These are phyloP conservation scores for Jamesozyma rosinii DNA, from an alignment of 805 yeast genomes.

Conservation along the genomic window DNA sequence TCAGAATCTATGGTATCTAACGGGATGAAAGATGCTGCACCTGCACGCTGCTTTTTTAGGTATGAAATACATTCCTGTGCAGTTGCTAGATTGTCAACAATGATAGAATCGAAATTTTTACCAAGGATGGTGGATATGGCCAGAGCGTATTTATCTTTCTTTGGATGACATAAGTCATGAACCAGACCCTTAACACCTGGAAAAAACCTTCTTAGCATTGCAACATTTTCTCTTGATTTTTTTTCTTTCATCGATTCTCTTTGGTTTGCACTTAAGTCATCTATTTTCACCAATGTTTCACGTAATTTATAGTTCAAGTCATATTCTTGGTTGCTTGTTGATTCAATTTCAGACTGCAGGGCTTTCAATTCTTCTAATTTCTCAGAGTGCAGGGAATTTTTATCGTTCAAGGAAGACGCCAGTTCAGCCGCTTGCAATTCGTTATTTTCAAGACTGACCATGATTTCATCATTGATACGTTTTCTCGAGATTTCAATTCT, in stretches of 20 bases:
- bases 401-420: conserved; percentile 32
- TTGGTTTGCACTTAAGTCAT: conserved; percentile 65
- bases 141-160: conserved; percentile 56
- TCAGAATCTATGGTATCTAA: conserved; percentile 66
- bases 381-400: conserved; percentile 26
- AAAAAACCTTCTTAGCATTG: conserved; percentile 57
- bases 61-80: conserved; percentile 73
- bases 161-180: conserved; percentile 70
- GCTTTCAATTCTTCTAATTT: conserved; percentile 31
- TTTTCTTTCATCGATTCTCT: conserved; percentile 67
- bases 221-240: conserved; percentile 61
- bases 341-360: conserved; percentile 33
- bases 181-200: conserved; percentile 83
- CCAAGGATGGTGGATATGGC: conserved; percentile 78
- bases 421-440: conserved; percentile 27
- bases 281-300: conserved; percentile 49
- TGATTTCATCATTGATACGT: conserved; percentile 30
- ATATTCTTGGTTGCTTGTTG: conserved; percentile 39
- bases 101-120: conserved; percentile 65
- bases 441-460: conserved; percentile 27
- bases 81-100: conserved; percentile 62
- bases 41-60: conserved; percentile 75
- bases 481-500: conserved; percentile 31
- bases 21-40: conserved; percentile 82
- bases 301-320: conserved; percentile 57